phyloP scores from a whole-genome alignment of 2,329 filamentous ascomycete species.

The Fusarium falciforme region DNA sequence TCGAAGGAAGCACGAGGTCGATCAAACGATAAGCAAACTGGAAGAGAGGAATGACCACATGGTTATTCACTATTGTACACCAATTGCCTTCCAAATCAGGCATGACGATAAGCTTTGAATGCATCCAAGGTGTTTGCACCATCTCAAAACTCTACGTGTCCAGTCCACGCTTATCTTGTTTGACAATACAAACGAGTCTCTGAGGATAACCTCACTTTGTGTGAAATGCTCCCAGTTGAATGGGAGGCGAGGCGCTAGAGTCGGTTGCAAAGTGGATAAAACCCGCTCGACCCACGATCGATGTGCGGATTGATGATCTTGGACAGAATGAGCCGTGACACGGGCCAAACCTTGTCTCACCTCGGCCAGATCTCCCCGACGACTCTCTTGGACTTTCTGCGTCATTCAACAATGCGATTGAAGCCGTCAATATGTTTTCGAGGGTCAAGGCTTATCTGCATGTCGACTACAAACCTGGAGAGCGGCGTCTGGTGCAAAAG shows the following conservation, averaged over 20 bases:
- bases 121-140: neutral
- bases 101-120: neutral
- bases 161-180: neutral
- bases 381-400: neutral
- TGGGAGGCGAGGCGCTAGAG: neutral
- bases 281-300: neutral
- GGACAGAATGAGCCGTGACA: neutral
- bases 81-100: neutral
- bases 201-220: neutral
- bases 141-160: neutral
- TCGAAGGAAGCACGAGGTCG: neutral
- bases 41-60: neutral
- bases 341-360: neutral
- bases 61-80: neutral
- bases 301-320: neutral
- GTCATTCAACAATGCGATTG: neutral
- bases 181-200: neutral
- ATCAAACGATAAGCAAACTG: neutral
- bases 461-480: constrained; percentile 50
- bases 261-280: neutral
- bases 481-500: constrained; percentile 63
- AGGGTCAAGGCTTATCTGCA: constrained; percentile 50
- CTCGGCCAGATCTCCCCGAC: neutral
- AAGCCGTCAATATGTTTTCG: constrained; percentile 13
- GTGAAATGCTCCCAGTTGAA: neutral